Percentiles rank a stretch among this genome's conserved stretches.
Conservation (phyloP, 768 basidiomycete genomes). For the Candolleomyces eurysporus region DNA sequence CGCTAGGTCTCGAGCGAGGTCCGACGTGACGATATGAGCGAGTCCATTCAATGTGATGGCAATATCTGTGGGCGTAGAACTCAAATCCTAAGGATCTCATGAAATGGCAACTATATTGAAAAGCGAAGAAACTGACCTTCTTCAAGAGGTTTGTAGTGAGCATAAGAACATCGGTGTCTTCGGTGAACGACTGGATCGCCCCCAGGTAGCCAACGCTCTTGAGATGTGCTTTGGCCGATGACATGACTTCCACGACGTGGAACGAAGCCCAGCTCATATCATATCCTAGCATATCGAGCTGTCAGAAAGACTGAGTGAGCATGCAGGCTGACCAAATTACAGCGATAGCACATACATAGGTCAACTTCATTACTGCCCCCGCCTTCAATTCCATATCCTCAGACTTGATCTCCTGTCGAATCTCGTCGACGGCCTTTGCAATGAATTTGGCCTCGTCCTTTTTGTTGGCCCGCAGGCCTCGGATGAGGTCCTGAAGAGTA, state of each 20-base stretch:
- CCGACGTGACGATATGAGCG: slow-evolving; percentile 78
- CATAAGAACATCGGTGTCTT: slow-evolving; percentile 96
- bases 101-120: slow-evolving; percentile 14
- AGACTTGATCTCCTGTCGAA: slow-evolving; percentile 83
- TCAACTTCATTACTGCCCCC: slow-evolving; percentile 90
- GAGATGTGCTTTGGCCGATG: slow-evolving; percentile 84
- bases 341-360: slow-evolving; percentile 69
- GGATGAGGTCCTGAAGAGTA: slow-evolving; percentile 91
- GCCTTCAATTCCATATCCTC: slow-evolving; percentile 98
- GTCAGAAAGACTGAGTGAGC: not conserved
- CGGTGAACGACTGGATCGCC: slow-evolving; percentile 84
- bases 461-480: slow-evolving; percentile 94
- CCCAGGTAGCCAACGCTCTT: slow-evolving; percentile 97
- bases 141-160: slow-evolving; percentile 93
- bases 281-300: slow-evolving; percentile 98
- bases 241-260: slow-evolving; percentile 98
- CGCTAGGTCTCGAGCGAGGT: slow-evolving; percentile 88
- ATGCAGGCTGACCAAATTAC: slow-evolving; percentile 1
- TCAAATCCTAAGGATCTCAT: slow-evolving; percentile 63
- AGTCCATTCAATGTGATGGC: slow-evolving; percentile 80
- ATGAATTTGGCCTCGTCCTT: slow-evolving; percentile 91
- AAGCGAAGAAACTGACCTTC: slow-evolving; percentile 58
- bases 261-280: slow-evolving; percentile 97
- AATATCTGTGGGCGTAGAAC: slow-evolving; percentile 71
- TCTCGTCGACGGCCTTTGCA: slow-evolving; percentile 90